Evolutionary conservation across 140 eudicot genomes (phyloP).

Genomic region (Oenanthe javanica): DNA sequence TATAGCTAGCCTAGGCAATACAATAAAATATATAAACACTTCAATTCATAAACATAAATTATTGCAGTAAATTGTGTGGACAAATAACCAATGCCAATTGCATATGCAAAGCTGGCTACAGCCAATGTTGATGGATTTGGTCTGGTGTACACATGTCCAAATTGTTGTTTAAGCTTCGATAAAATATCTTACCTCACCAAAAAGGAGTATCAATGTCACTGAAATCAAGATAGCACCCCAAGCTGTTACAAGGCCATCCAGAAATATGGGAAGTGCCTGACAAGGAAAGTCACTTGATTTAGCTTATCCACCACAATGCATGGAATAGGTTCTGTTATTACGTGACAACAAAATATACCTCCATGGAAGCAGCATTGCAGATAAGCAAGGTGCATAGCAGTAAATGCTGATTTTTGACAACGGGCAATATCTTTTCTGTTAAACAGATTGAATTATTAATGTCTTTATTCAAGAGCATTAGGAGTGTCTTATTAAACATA

Average conservation of each 20-base stretch:
- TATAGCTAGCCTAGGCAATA: neutral
- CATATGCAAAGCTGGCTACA: conserved; percentile 2
- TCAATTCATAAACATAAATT: neutral
- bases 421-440: conserved; percentile 61
- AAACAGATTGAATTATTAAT: conserved; percentile 5
- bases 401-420: conserved; percentile 55
- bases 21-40: neutral
- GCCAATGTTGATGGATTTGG: neutral
- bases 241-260: conserved; percentile 51
- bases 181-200: conserved; percentile 56
- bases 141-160: neutral
- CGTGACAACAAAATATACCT: conserved; percentile 27
- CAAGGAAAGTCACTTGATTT: neutral
- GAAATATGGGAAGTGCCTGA: conserved; percentile 76
- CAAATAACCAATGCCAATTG: neutral
- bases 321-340: neutral
- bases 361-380: conserved; percentile 75
- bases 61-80: neutral
- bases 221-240: conserved; percentile 70
- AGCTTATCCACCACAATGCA: neutral
- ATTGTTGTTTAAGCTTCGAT: neutral
- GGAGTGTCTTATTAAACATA: neutral
- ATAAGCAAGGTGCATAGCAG: conserved; percentile 62
- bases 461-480: neutral
- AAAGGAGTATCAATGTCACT: conserved; percentile 55